These are phyloP conservation scores for Magnaporthales sp. DNA, from an alignment of 2,329 filamentous ascomycete genomes.

Conservation along the genomic window DNA sequence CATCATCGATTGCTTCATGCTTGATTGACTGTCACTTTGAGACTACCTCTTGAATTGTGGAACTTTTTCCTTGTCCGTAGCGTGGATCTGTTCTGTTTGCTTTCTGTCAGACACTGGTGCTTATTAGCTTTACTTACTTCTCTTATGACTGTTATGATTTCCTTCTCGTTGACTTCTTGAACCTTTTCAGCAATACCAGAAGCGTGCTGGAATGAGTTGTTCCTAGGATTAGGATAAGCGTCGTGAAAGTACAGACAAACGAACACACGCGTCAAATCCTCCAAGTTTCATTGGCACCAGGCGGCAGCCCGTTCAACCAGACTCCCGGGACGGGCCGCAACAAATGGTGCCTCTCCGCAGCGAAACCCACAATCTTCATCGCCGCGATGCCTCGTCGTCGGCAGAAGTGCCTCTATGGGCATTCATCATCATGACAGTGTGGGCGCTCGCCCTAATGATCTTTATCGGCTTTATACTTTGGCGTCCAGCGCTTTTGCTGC, in stretches of 20 bases:
- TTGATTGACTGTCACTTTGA: neutral
- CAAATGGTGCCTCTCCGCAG: neutral
- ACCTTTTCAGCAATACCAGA: neutral
- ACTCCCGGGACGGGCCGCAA: neutral
- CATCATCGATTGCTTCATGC: neutral
- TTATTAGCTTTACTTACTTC: neutral
- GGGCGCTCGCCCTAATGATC: neutral
- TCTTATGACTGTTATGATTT: neutral
- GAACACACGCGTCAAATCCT: neutral
- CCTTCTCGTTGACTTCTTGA: neutral
- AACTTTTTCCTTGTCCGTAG: neutral
- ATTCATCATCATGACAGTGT: slow-evolving; percentile 4
- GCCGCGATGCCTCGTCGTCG: neutral
- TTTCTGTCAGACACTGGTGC: neutral
- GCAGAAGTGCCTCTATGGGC: slow-evolving; percentile 4
- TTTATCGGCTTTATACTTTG: neutral
- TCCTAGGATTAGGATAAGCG: neutral
- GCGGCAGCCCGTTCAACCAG: neutral
- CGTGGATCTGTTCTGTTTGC: neutral
- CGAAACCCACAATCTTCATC: neutral
- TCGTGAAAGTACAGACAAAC: neutral
- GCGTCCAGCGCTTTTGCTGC: neutral
- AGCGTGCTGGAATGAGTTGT: neutral
- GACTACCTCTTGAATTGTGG: too few species aligned
- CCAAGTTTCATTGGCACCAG: neutral